phyloP scores from a whole-genome alignment of 2,329 filamentous ascomycete species.

The Stromatinia cepivora region DNA sequence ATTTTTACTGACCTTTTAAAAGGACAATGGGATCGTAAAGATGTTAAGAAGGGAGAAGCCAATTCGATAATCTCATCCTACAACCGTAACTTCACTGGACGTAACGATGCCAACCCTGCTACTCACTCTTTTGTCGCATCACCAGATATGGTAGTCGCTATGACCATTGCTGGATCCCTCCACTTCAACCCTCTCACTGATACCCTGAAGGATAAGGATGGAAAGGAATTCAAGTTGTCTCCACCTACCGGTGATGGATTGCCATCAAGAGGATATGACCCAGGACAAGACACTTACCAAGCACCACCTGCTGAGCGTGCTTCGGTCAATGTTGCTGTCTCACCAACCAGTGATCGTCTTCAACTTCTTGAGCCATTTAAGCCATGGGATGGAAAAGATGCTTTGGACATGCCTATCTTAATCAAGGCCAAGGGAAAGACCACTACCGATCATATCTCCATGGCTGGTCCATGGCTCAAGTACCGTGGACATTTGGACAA shows the following conservation, averaged over 20 bases:
- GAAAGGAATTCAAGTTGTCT: slow-evolving; percentile 90
- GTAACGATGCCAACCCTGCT: slow-evolving; percentile 93
- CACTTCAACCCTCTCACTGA: slow-evolving; percentile 96
- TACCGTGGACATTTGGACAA: slow-evolving; percentile 99
- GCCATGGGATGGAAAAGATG: slow-evolving; percentile 91
- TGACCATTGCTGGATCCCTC: slow-evolving; percentile 79
- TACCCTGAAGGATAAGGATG: slow-evolving; percentile 88
- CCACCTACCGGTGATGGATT: slow-evolving; percentile 79
- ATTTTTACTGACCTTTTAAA: slow-evolving; percentile 42
- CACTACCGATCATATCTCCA: slow-evolving; percentile 95
- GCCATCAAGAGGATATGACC: slow-evolving; percentile 80
- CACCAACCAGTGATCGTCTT: slow-evolving; percentile 88
- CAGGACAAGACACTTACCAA: slow-evolving; percentile 92
- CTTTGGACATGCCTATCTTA: slow-evolving; percentile 78
- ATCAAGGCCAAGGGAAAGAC: slow-evolving; percentile 98
- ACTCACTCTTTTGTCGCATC: slow-evolving; percentile 93
- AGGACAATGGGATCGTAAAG: slow-evolving; percentile 91
- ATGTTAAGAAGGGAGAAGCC: slow-evolving; percentile 90
- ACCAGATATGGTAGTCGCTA: slow-evolving; percentile 83
- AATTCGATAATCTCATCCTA: slow-evolving; percentile 99
- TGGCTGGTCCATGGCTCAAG: slow-evolving; percentile 97
- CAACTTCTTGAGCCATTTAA: slow-evolving; percentile 86
- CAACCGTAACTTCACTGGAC: slow-evolving; percentile 99
- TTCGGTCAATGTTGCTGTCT: slow-evolving; percentile 74
- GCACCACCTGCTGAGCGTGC: slow-evolving; percentile 80